Evolutionary conservation across 306 rosid species (phyloP).

Genomic region (Lablab purpureus): DNA sequence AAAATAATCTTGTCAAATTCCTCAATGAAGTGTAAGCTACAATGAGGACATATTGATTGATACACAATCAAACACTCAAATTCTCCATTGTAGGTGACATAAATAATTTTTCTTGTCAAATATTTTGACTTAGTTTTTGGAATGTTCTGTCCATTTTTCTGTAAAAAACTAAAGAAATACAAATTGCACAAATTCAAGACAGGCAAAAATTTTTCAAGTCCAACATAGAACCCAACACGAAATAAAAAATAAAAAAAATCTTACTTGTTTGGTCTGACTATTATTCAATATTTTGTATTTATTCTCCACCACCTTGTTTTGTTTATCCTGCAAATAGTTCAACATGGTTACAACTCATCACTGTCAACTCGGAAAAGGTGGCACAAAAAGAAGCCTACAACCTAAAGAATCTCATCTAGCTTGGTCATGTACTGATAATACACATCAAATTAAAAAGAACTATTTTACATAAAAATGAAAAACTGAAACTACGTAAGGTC

Average conservation of each 20-base stretch:
- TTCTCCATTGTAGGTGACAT: background rate
- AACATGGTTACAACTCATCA: conserved; percentile 38
- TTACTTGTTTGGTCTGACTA: conserved; percentile 60
- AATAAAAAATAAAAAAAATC: background rate
- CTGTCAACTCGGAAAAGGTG: background rate
- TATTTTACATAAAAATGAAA: background rate
- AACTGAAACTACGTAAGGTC: background rate
- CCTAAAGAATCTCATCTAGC: conserved; percentile 22
- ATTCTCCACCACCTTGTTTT: conserved; percentile 54
- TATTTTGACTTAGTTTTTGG: background rate
- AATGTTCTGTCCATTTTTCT: background rate
- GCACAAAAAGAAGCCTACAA: background rate
- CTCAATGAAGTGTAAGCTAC: too few relatives aligned
- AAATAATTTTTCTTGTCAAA: background rate
- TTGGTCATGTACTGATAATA: background rate
- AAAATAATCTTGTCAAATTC: too few relatives aligned
- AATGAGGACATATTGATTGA: too few relatives aligned
- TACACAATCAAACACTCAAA: too few relatives aligned
- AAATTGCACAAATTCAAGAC: background rate
- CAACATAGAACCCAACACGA: conserved; percentile 16
- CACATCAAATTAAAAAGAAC: too few relatives aligned
- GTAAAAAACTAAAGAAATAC: background rate
- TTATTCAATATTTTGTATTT: conserved; percentile 51
- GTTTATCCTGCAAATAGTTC: conserved; percentile 57
- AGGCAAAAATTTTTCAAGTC: background rate